A percentile compares a stretch with the other conserved stretches of the same genome.
Evolutionary conservation across 306 rosid genomes (phyloP).

Genomic region (Elaeagnus macrophylla): DNA sequence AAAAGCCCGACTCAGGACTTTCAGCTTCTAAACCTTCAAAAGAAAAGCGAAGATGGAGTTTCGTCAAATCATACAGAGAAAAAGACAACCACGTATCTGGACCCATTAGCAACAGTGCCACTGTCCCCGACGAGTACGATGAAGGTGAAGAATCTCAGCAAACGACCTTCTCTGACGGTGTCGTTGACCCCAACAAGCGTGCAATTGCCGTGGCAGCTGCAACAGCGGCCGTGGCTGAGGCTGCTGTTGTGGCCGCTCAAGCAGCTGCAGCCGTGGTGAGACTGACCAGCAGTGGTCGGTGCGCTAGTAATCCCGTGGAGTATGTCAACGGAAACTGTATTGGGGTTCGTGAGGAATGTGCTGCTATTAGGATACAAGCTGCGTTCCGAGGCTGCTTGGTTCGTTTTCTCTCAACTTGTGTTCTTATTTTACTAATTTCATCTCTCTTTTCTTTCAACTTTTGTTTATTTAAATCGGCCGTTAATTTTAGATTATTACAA

Average conservation of each 20-base stretch:
- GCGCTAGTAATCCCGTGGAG: constrained; percentile 7
- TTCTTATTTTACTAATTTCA: neutral
- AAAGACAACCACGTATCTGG: constrained; percentile 14
- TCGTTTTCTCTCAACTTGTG: constrained; percentile 13
- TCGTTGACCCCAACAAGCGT: constrained; percentile 28
- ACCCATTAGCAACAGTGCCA: neutral
- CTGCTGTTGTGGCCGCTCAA: constrained; percentile 52
- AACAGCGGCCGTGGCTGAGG: constrained; percentile 45
- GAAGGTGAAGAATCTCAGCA: neutral
- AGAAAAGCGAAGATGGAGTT: constrained; percentile 56
- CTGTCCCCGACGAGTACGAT: neutral
- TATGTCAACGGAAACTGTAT: constrained; percentile 3
- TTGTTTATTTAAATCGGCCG: neutral
- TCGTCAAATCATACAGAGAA: constrained; percentile 53
- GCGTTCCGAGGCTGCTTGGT: constrained; percentile 89
- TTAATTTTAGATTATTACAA: neutral
- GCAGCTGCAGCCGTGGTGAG: constrained; percentile 51
- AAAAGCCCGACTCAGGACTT: constrained; percentile 14
- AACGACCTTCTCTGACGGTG: constrained; percentile 2
- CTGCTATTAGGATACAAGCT: constrained; percentile 71
- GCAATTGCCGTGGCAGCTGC: constrained; percentile 54
- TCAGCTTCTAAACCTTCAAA: constrained; percentile 28
- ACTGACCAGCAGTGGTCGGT: constrained; percentile 30
- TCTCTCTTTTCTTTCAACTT: neutral
- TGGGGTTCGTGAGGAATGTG: constrained; percentile 44